These are phyloP conservation scores for Stephania yunnanensis DNA, from an alignment of 164 flowering plant genomes.

Conservation along the genomic window DNA sequence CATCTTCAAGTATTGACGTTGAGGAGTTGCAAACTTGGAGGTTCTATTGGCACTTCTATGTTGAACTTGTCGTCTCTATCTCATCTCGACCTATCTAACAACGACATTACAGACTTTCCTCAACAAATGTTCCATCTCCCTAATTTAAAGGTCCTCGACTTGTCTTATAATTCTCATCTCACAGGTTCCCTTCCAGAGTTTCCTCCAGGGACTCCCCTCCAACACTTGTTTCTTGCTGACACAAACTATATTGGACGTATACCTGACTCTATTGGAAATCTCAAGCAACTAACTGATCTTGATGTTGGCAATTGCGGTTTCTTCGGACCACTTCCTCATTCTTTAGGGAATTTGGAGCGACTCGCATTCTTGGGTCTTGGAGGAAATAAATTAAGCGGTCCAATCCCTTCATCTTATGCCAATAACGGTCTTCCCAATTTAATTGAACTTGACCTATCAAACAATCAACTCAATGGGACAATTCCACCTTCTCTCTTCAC, in stretches of 20 bases:
- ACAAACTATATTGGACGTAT: slow-evolving; percentile 5
- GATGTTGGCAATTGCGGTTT: no score
- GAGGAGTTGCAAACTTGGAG: slow-evolving; percentile 20
- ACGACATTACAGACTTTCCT: slow-evolving; percentile 28
- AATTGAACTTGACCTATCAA: no score
- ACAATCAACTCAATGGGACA: background rate
- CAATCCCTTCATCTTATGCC: slow-evolving; percentile 11
- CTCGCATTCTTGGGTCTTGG: no score
- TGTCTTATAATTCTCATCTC: slow-evolving; percentile 21
- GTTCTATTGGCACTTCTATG: slow-evolving; percentile 17
- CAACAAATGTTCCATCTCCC: slow-evolving; percentile 20
- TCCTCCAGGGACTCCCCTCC: slow-evolving; percentile 20
- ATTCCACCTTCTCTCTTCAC: background rate
- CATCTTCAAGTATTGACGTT: slow-evolving; percentile 27
- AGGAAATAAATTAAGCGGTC: slow-evolving; percentile 27
- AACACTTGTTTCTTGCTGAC: slow-evolving; percentile 15
- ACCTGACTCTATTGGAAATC: no score
- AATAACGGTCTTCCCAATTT: background rate
- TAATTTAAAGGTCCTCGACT: slow-evolving; percentile 19
- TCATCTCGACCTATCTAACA: slow-evolving; percentile 15
- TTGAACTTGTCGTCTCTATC: slow-evolving; percentile 13
- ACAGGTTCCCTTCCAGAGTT: slow-evolving; percentile 28
- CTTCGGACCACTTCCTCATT: no score
- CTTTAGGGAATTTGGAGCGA: background rate
- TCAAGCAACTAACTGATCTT: no score